Conservation (phyloP, 345 rosid species). For the Erysimum cheiranthoides region DNA sequence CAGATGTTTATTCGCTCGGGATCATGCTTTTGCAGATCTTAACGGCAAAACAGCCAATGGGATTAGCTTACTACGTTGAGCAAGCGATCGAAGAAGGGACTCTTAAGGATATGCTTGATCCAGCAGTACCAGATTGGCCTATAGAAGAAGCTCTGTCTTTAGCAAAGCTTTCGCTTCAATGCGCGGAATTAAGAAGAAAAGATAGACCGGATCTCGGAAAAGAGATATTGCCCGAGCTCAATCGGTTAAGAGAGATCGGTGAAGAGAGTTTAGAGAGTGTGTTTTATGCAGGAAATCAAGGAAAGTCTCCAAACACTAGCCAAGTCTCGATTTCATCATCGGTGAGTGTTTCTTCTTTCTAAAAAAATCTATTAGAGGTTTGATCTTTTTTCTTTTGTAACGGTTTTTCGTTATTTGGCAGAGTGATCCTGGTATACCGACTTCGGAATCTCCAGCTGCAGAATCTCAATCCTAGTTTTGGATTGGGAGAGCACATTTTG, state of each 20-base stretch:
- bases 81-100: constrained; percentile 62
- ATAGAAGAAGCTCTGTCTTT: constrained; percentile 61
- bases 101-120: constrained; percentile 69
- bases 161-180: constrained; percentile 65
- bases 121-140: constrained; percentile 82
- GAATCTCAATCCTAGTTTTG: constrained; percentile 25
- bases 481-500: background rate
- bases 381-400: background rate
- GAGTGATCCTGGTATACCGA: constrained; percentile 38
- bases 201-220: constrained; percentile 91
- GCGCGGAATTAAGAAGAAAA: constrained; percentile 85
- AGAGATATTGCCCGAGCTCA: constrained; percentile 67
- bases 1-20: constrained; percentile 88
- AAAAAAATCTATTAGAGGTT: background rate
- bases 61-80: constrained; percentile 65
- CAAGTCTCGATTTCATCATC: constrained; percentile 45
- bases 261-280: constrained; percentile 53
- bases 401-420: background rate
- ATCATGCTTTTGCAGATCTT: constrained; percentile 79
- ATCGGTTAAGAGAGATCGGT: constrained; percentile 63
- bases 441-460: constrained; percentile 37
- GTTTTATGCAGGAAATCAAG: constrained; percentile 35
- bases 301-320: constrained; percentile 49
- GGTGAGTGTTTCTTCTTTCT: constrained; percentile 45
- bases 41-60: constrained; percentile 87